Evolutionary conservation across 805 yeast genomes (phyloP), one percentile per base, ranked within the genome.

Genomic region (Lachancea kluyveri): DNA sequence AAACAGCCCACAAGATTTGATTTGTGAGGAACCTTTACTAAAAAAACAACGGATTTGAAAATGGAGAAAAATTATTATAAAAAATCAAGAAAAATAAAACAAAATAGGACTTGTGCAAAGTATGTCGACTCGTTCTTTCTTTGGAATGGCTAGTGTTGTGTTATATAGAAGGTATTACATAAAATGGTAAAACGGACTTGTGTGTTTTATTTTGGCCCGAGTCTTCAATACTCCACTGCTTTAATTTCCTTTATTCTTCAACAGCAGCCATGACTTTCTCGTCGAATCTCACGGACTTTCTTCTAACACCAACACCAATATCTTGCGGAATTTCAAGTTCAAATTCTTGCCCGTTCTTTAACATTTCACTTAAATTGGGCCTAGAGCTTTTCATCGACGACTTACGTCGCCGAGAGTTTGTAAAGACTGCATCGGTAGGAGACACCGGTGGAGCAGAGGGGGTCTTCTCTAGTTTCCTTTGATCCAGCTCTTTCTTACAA

Each of bases 261-360:
- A 57, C 58, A 5, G 72, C 73, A n/a, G 74, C 67, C 20, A 68
- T 60, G 7, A 78, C 84, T 36, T 67, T 65, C 35, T 74, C 79
- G 41, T 76, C 79, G 45, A 78, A 78, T 41, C 84, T 61, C 3
- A 78, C 84, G 4, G 81, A 74, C 41, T 77, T 75, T 48, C 82
- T 62, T 57, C 84, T 65, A 35, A 61, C 67, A 54, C 65, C 39
- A 24, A 50, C 40, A 20, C 47, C 38, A 14, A 42, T 15, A 21
- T 54, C 48, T 2, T 53, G 56, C 1, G 77, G 78, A 3, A 64
- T 51, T 9, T 55, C 66, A 17, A 75, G 49, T 24, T 74, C 81
- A 35, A 74, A 62, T 30, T 67, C 72, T 24, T 64, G 50, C 6
- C 67, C 65, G 5, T 50, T 38, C 24, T 58, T 58, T 32, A 77